phyloP scores from a whole-genome alignment of 106 monocot species.

The Dendrobium nobile region DNA sequence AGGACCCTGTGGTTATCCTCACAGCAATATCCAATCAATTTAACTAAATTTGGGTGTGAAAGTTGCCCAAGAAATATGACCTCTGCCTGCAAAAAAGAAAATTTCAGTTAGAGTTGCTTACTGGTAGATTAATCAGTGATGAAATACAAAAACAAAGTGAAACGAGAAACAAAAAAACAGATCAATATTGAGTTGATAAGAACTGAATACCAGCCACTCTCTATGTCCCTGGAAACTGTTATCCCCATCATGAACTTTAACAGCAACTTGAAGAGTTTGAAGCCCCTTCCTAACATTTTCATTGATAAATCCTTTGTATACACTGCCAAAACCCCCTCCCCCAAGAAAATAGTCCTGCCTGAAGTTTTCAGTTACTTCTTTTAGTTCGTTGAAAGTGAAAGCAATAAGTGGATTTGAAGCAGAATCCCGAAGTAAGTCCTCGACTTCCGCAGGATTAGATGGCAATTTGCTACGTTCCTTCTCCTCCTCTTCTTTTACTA shows the following conservation, averaged over 20 bases:
- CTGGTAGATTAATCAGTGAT: too few species aligned
- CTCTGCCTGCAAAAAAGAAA: constrained; percentile 31
- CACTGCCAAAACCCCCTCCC: constrained; percentile 41
- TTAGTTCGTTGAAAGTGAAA: constrained; percentile 32
- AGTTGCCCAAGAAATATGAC: constrained; percentile 52
- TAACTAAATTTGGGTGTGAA: constrained; percentile 54
- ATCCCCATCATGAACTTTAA: constrained; percentile 18
- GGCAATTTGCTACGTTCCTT: constrained; percentile 14
- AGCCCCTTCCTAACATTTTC: constrained; percentile 9
- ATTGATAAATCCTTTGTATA: constrained; percentile 32
- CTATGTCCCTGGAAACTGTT: constrained; percentile 21
- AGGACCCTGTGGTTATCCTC: constrained; percentile 43
- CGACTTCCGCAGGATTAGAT: constrained; percentile 29
- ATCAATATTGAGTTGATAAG: not conserved
- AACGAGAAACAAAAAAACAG: not conserved
- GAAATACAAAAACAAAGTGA: not conserved
- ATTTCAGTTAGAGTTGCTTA: not conserved
- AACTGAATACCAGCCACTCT: constrained; percentile 22
- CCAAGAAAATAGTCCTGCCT: constrained; percentile 32
- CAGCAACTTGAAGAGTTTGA: constrained; percentile 10
- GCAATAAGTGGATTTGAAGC: constrained; percentile 14
- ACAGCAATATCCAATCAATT: constrained; percentile 52
- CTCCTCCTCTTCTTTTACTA: constrained; percentile 6
- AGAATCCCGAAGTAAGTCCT: constrained; percentile 13
- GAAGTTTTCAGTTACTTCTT: constrained; percentile 33